Evolutionary conservation across 1,284 basidiomycete species (phyloP).

Genomic region (Paramarasmius palmivorus): DNA sequence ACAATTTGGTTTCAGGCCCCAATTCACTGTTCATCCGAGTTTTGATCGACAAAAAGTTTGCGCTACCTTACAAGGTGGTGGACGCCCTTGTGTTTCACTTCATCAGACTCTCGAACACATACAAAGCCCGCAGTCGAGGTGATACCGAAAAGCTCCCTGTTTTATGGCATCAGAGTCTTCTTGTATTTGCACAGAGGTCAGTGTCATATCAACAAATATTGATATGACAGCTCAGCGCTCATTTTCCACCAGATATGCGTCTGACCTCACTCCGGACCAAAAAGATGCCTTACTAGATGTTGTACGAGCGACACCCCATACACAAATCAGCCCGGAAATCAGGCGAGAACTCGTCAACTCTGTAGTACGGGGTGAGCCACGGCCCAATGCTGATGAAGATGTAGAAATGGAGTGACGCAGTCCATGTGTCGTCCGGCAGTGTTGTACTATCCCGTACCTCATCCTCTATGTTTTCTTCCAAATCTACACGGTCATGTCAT

Average conservation of each 20-base stretch:
- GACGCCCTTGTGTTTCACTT: slow-evolving; percentile 99
- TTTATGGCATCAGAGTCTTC: slow-evolving; percentile 96
- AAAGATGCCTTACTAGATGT: slow-evolving; percentile 97
- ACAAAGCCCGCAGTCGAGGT: slow-evolving; percentile 66
- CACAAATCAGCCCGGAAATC: slow-evolving; percentile 89
- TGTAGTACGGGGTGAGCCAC: slow-evolving; percentile 69
- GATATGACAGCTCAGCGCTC: slow-evolving; percentile 4
- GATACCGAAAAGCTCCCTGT: slow-evolving; percentile 86
- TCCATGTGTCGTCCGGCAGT: background rate
- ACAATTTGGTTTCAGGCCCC: slow-evolving; percentile 56
- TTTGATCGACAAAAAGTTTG: slow-evolving; percentile 97
- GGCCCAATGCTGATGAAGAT: slow-evolving; percentile 52
- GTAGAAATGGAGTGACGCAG: slow-evolving; percentile 54
- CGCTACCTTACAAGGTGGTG: slow-evolving; percentile 97
- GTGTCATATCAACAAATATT: slow-evolving; percentile 17
- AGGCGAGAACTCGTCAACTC: slow-evolving; percentile 83
- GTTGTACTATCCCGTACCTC: background rate
- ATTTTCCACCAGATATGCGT: slow-evolving; percentile 77
- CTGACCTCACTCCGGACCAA: slow-evolving; percentile 97
- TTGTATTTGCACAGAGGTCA: slow-evolving; percentile 92
- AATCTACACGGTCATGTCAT: background rate
- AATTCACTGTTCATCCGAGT: slow-evolving; percentile 98
- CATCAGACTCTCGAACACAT: slow-evolving; percentile 91
- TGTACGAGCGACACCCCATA: slow-evolving; percentile 83
- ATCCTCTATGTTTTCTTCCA: background rate